These are phyloP conservation scores for Starmerella khaoyaiensis DNA, from an alignment of 805 yeast genomes.

Conservation along the genomic window DNA sequence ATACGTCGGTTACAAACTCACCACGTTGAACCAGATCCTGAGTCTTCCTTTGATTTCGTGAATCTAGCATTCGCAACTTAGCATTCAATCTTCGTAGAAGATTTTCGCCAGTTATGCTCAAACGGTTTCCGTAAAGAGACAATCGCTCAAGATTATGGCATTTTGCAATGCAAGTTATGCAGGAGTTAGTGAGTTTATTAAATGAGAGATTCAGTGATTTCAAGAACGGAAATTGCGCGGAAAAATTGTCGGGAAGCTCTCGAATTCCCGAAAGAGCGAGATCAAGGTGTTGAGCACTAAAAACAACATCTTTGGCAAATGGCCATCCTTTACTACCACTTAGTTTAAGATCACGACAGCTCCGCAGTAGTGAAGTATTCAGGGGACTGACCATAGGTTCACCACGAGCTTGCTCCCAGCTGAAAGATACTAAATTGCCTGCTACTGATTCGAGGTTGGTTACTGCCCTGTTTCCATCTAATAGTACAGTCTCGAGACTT, in stretches of 20 bases:
- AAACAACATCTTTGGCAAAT: slow-evolving; percentile 4
- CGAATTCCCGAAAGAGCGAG: slow-evolving; percentile 11
- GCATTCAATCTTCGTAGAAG: slow-evolving; percentile 10
- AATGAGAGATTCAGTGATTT: slow-evolving; percentile 18
- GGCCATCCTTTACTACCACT: slow-evolving; percentile 14
- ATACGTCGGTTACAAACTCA: slow-evolving; percentile 9
- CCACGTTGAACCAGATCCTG: slow-evolving; percentile 1
- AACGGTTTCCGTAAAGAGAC: slow-evolving; percentile 18
- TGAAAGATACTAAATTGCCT: slow-evolving; percentile 13
- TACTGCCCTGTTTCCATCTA: slow-evolving; percentile 19
- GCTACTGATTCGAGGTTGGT: slow-evolving; percentile 11
- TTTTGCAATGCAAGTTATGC: slow-evolving; percentile 5
- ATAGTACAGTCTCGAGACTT: slow-evolving; percentile 17
- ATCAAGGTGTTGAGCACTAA: slow-evolving; percentile 21
- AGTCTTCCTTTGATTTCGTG: slow-evolving; percentile 12
- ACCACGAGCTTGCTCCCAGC: slow-evolving; percentile 17
- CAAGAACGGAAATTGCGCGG: slow-evolving; percentile 18
- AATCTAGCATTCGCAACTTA: slow-evolving; percentile 17
- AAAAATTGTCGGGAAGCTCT: slow-evolving; percentile 17
- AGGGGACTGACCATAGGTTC: not conserved
- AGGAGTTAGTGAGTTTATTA: slow-evolving; percentile 16
- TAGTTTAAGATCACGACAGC: slow-evolving; percentile 14
- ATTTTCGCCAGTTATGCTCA: slow-evolving; percentile 5
- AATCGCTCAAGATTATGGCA: slow-evolving; percentile 19
- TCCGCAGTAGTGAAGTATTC: slow-evolving; percentile 2